Percentiles rank a stretch among this genome's conserved stretches.
Conservation (phyloP, 208 protist genomes). For the Phytomonas francai region DNA sequence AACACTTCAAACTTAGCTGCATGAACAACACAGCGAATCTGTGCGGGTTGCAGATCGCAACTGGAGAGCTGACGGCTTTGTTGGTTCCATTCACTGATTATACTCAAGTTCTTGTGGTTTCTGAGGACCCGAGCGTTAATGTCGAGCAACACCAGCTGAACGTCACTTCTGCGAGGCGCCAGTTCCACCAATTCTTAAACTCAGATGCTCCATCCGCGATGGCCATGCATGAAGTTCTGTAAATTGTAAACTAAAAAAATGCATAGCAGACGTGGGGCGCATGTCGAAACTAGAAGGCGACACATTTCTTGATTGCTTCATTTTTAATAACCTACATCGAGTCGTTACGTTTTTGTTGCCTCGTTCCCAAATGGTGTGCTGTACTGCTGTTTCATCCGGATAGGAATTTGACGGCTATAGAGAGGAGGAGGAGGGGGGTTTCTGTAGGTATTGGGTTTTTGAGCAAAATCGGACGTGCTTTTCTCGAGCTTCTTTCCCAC, state of each 20-base stretch:
- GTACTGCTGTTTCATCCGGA: neutral
- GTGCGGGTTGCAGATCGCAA: conserved; percentile 67
- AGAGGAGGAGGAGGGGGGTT: too few relatives aligned
- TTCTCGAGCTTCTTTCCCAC: neutral
- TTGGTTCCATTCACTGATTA: conserved; percentile 81
- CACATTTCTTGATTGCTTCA: neutral
- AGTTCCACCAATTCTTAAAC: conserved; percentile 65
- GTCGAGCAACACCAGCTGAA: conserved; percentile 80
- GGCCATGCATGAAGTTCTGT: conserved; percentile 80
- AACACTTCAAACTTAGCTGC: conserved; percentile 89
- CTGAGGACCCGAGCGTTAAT: conserved; percentile 51
- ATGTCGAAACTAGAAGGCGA: neutral
- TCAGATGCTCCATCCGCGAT: conserved; percentile 57
- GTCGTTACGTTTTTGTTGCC: neutral
- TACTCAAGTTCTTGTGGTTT: conserved; percentile 81
- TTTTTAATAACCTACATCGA: neutral
- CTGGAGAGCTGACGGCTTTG: conserved; percentile 66
- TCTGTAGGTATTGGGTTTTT: neutral
- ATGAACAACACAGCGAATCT: conserved; percentile 85
- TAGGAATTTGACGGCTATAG: neutral
- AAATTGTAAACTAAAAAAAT: neutral
- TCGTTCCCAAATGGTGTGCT: neutral
- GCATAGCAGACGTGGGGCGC: too few relatives aligned
- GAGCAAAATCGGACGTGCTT: neutral
- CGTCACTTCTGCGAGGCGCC: conserved; percentile 40